A percentile compares a stretch with the other conserved stretches of the same genome.
These are phyloP conservation scores for Phytophthora nicotianae DNA, from an alignment of 352 stramenopile genomes.

Conservation along the genomic window DNA sequence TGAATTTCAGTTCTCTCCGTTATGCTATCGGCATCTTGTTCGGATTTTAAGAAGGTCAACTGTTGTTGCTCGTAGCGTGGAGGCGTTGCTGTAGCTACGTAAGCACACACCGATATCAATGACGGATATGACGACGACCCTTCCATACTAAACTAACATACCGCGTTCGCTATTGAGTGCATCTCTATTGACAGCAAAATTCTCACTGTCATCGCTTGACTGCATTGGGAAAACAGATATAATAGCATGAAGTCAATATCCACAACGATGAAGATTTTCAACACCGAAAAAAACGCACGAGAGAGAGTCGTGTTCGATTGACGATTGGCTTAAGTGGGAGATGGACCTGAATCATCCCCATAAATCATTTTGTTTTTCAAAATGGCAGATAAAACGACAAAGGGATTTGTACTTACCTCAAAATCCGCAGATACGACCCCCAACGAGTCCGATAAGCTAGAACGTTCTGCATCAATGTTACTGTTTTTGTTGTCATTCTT, in stretches of 20 bases:
- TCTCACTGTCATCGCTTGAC: conserved; percentile 79
- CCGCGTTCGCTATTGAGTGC: conserved; percentile 54
- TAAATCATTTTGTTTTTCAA: not conserved
- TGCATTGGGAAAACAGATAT: conserved; percentile 12
- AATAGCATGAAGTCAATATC: not conserved
- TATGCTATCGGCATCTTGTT: conserved; percentile 26
- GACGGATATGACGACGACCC: not conserved
- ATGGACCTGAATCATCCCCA: conserved; percentile 45
- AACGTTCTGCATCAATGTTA: conserved; percentile 27
- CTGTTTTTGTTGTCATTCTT: conserved; percentile 10
- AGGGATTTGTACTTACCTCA: conserved; percentile 42
- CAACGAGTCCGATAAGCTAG: conserved; percentile 71
- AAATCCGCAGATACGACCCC: conserved; percentile 82
- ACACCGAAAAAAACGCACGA: conserved; percentile 37
- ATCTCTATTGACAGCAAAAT: conserved; percentile 71
- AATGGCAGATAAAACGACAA: not conserved
- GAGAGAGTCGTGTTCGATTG: conserved; percentile 50
- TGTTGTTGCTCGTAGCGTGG: conserved; percentile 46
- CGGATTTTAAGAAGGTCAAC: conserved; percentile 26
- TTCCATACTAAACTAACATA: conserved; percentile 16
- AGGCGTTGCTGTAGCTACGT: conserved; percentile 24
- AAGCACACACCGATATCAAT: not conserved
- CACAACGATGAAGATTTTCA: not conserved
- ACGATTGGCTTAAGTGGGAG: conserved; percentile 48
- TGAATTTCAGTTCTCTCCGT: conserved; percentile 51